These are phyloP conservation scores for Cyberlindnera sargentensis DNA, from an alignment of 805 yeast species.

Conservation along the genomic window DNA sequence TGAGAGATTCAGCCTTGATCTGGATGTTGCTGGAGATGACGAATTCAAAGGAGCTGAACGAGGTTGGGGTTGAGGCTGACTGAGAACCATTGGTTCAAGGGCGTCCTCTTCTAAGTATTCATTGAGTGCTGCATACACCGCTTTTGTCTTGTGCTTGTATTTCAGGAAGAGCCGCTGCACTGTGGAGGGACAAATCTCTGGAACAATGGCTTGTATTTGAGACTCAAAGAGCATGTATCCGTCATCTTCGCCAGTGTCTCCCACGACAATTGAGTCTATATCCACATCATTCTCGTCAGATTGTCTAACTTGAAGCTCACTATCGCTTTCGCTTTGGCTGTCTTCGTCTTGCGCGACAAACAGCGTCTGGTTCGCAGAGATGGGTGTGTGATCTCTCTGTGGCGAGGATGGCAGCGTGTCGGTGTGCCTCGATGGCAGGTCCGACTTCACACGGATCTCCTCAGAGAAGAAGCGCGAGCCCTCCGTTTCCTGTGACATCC, in stretches of 20 bases:
- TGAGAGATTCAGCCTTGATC: background rate
- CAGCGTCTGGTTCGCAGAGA: slow-evolving; percentile 1
- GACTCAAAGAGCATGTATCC: slow-evolving; percentile 24
- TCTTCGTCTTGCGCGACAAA: slow-evolving; percentile 13
- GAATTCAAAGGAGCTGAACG: too few relatives aligned
- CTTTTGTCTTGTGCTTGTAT: slow-evolving; percentile 22
- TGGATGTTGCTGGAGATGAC: background rate
- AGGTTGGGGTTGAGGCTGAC: background rate
- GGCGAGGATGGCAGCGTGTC: slow-evolving; percentile 1
- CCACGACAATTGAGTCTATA: background rate
- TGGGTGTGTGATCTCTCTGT: background rate
- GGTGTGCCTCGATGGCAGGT: background rate
- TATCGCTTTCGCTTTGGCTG: slow-evolving; percentile 10
- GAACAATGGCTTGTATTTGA: slow-evolving; percentile 29
- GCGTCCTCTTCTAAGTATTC: slow-evolving; percentile 29
- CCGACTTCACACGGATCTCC: background rate
- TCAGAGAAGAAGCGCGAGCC: background rate
- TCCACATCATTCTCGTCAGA: background rate
- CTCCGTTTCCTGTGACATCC: background rate
- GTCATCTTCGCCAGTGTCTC: slow-evolving; percentile 9
- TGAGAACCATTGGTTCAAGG: background rate
- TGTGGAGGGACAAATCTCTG: slow-evolving; percentile 22
- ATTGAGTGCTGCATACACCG: slow-evolving; percentile 32
- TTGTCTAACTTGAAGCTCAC: background rate
- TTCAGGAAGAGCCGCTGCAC: slow-evolving; percentile 22